Conservation (phyloP, 495 filamentous ascomycete species). For the Penicillium flavigenum region DNA sequence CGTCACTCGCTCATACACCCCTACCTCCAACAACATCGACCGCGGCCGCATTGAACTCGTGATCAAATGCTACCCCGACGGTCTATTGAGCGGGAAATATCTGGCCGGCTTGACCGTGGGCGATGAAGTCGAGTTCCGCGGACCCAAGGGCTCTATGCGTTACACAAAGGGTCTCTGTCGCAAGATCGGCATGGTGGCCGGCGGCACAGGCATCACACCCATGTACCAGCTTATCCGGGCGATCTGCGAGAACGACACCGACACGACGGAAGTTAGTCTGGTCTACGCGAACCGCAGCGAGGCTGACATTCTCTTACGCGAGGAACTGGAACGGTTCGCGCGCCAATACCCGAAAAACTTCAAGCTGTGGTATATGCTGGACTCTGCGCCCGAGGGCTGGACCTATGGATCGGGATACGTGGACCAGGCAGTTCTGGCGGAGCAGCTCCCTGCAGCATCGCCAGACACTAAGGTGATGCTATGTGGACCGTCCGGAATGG, state of each 20-base stretch:
- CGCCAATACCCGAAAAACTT: slow-evolving; percentile 40
- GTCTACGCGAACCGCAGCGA: slow-evolving; percentile 48
- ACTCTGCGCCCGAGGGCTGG: slow-evolving; percentile 33
- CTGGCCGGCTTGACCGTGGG: slow-evolving; percentile 43
- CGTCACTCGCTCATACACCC: slow-evolving; percentile 51
- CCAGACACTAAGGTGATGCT: slow-evolving; percentile 38
- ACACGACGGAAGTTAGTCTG: slow-evolving; percentile 49
- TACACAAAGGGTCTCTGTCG: slow-evolving; percentile 38
- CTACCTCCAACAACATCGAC: slow-evolving; percentile 53
- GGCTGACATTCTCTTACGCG: slow-evolving; percentile 40
- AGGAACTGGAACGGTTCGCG: slow-evolving; percentile 51
- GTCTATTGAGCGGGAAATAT: slow-evolving; percentile 48
- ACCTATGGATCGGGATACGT: slow-evolving; percentile 32
- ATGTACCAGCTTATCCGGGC: slow-evolving; percentile 55
- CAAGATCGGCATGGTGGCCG: slow-evolving; percentile 50
- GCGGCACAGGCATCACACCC: slow-evolving; percentile 58
- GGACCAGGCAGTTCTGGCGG: slow-evolving; percentile 22
- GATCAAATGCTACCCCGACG: slow-evolving; percentile 50
- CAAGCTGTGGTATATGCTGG: slow-evolving; percentile 47
- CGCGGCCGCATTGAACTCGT: slow-evolving; percentile 46
- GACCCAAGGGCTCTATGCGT: slow-evolving; percentile 49
- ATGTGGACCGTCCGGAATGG: slow-evolving; percentile 44
- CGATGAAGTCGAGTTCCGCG: slow-evolving; percentile 47
- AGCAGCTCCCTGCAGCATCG: slow-evolving; percentile 24
- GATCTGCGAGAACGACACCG: slow-evolving; percentile 50